phyloP scores from a whole-genome alignment of 2,329 filamentous ascomycete species.

The Lachnum nothofagi region DNA sequence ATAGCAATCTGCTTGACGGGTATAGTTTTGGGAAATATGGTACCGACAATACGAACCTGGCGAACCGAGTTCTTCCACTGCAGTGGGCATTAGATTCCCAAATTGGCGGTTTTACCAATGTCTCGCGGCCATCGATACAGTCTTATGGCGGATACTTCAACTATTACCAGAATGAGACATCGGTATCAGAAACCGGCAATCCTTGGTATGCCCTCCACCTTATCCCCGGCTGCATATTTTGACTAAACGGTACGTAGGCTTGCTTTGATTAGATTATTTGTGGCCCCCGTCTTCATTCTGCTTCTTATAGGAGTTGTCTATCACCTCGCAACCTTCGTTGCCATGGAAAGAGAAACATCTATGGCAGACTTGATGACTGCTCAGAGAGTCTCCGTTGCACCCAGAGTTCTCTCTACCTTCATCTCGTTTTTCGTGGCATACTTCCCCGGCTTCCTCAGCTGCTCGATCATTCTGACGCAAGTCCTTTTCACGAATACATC shows the following conservation, averaged over 20 bases:
- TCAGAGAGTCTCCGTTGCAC: constrained; percentile 24
- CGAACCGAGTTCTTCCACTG: constrained; percentile 17
- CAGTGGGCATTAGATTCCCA: constrained; percentile 24
- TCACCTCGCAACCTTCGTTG: constrained; percentile 26
- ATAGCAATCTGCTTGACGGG: constrained; percentile 6
- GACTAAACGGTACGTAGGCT: constrained; percentile 18
- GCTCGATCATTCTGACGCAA: constrained; percentile 25
- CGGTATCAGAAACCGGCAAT: background rate
- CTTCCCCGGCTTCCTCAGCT: constrained; percentile 23
- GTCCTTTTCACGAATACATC: constrained; percentile 24
- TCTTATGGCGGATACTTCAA: constrained; percentile 18
- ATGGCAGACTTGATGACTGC: constrained; percentile 26
- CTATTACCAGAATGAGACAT: background rate
- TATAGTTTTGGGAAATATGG: constrained; percentile 10
- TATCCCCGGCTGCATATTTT: constrained; percentile 13
- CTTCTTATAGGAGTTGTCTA: constrained; percentile 27
- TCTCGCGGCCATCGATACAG: constrained; percentile 19
- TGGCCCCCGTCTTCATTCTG: constrained; percentile 26
- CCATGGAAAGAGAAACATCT: constrained; percentile 23
- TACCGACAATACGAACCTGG: constrained; percentile 10
- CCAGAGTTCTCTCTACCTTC: constrained; percentile 23
- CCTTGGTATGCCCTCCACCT: constrained; percentile 8
- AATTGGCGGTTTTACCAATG: constrained; percentile 17
- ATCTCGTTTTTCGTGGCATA: constrained; percentile 25
- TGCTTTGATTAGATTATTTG: constrained; percentile 11